Conservation (phyloP, 73 alveolate species). For the Blepharisma stoltei region DNA sequence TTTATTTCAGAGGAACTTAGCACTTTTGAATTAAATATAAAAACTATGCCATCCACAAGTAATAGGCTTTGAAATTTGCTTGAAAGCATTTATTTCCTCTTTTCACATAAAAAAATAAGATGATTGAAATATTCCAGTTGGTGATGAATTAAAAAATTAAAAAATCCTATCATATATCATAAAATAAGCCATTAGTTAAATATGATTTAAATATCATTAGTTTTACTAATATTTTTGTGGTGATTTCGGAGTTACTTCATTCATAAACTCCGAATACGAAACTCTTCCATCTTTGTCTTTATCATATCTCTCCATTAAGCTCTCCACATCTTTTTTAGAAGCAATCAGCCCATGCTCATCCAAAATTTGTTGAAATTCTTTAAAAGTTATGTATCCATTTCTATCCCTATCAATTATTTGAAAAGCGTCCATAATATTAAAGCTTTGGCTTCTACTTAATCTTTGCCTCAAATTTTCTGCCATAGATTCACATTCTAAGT, state of each 20-base stretch:
- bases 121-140: too few species aligned
- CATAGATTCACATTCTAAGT: slow-evolving; percentile 18
- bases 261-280: slow-evolving; percentile 41
- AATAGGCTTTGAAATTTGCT: too few species aligned
- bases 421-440: slow-evolving; percentile 37
- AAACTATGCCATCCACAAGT: too few species aligned
- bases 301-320: slow-evolving; percentile 38
- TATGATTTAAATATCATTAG: too few species aligned
- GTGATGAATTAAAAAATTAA: too few species aligned
- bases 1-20: too few species aligned
- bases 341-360: slow-evolving; percentile 23
- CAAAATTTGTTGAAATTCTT: slow-evolving; percentile 33
- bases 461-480: slow-evolving; percentile 32
- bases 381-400: slow-evolving; percentile 38
- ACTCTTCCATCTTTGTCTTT: slow-evolving; percentile 42
- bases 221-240: slow-evolving; percentile 23
- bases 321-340: slow-evolving; percentile 30
- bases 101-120: too few species aligned
- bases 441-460: slow-evolving; percentile 33
- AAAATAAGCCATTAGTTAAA: too few species aligned
- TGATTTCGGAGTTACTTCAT: slow-evolving; percentile 44
- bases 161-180: too few species aligned
- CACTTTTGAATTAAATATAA: too few species aligned
- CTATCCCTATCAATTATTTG: slow-evolving; percentile 33
- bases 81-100: too few species aligned